phyloP scores from a whole-genome alignment of 495 filamentous ascomycete genomes.

The Aspergillus bridgeri region DNA sequence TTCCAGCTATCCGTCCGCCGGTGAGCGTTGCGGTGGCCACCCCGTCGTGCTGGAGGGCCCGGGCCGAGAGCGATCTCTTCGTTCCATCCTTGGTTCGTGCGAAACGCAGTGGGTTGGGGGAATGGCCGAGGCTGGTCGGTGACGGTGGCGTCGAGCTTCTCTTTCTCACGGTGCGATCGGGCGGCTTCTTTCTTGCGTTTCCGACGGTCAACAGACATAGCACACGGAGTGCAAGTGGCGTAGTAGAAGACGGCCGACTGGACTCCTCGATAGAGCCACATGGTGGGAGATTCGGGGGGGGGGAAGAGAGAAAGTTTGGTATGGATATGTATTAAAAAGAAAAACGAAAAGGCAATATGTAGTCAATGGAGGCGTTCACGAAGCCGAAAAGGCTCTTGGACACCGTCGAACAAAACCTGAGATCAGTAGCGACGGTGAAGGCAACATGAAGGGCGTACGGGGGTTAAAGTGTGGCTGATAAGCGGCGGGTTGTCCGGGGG shows the following conservation, averaged over 20 bases:
- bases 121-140: slow-evolving; percentile 69
- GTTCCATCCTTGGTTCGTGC: slow-evolving; percentile 80
- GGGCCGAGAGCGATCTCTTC: slow-evolving; percentile 83
- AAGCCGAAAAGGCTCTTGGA: slow-evolving; percentile 25
- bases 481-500: slow-evolving; percentile 16
- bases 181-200: slow-evolving; percentile 65
- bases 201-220: slow-evolving; percentile 56
- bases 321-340: not conserved
- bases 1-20: slow-evolving; percentile 47
- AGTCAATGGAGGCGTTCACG: slow-evolving; percentile 14
- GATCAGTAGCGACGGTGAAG: slow-evolving; percentile 27
- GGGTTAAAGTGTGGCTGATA: slow-evolving; percentile 5
- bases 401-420: slow-evolving; percentile 20
- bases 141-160: slow-evolving; percentile 44
- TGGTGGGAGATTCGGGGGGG: slow-evolving; percentile 17
- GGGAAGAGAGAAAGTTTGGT: not conserved
- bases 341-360: not conserved
- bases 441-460: slow-evolving; percentile 43
- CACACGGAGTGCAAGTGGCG: slow-evolving; percentile 77
- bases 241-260: slow-evolving; percentile 90
- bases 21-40: slow-evolving; percentile 45
- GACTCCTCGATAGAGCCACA: slow-evolving; percentile 54
- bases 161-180: slow-evolving; percentile 56
- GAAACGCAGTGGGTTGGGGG: slow-evolving; percentile 74
- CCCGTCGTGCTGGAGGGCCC: slow-evolving; percentile 58